Conservation (phyloP, 1,284 basidiomycete species). For the Xerocomus cyaneibrunnescens region DNA sequence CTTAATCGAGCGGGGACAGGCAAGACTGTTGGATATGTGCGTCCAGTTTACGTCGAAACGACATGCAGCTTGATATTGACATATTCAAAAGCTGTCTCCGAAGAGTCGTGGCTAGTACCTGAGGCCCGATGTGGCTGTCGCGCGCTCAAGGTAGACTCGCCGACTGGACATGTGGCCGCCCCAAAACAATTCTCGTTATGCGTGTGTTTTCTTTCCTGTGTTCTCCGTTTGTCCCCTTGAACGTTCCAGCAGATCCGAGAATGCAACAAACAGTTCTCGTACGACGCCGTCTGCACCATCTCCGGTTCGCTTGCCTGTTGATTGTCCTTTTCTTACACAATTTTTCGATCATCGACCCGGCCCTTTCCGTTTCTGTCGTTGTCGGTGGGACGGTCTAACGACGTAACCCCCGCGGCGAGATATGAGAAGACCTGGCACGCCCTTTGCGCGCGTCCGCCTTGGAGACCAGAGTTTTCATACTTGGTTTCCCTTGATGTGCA, state of each 20-base stretch:
- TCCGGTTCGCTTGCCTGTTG: constrained; percentile 7
- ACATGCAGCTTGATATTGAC: constrained; percentile 8
- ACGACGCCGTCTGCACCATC: constrained; percentile 1
- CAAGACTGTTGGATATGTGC: constrained; percentile 9
- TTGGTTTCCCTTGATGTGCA: constrained; percentile 11
- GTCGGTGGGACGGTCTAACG: constrained; percentile 15
- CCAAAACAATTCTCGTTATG: constrained; percentile 19
- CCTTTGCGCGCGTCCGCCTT: constrained; percentile 28
- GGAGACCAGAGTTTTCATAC: constrained; percentile 15
- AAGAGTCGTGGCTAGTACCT: constrained; percentile 4
- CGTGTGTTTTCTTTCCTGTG: constrained; percentile 5
- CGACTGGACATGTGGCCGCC: constrained; percentile 27
- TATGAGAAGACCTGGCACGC: constrained; percentile 26
- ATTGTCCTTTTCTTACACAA: constrained; percentile 14
- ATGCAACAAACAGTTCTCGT: constrained; percentile 3
- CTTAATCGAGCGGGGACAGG: not conserved
- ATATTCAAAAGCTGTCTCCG: constrained; percentile 8
- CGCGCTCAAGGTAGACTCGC: not conserved
- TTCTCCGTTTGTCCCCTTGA: constrained; percentile 21
- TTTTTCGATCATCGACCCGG: not conserved
- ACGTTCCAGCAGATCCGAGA: constrained; percentile 21
- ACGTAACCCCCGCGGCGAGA: constrained; percentile 18
- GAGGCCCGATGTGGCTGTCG: constrained; percentile 1
- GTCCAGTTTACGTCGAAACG: constrained; percentile 22
- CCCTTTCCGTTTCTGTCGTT: constrained; percentile 12